phyloP scores from a whole-genome alignment of 2,329 filamentous ascomycete species.

The Hypomyces perniciosus region DNA sequence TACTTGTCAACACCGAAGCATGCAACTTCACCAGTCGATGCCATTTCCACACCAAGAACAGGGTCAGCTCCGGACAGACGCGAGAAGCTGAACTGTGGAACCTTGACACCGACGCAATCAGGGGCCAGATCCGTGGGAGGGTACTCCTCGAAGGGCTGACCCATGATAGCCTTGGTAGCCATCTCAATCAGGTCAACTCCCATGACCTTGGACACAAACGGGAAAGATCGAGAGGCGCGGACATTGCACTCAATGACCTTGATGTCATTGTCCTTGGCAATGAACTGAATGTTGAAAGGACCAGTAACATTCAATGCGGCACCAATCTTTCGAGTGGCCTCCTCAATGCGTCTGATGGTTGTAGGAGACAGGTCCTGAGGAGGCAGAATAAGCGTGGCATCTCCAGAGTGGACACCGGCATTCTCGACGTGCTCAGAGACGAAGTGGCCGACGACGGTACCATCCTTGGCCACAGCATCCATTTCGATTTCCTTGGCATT shows the following conservation, averaged over 20 bases:
- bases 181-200: conserved; percentile 96
- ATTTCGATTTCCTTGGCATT: conserved; percentile 99
- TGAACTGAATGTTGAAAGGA: conserved; percentile 98
- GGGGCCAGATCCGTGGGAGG: conserved; percentile 68
- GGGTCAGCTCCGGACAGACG: conserved; percentile 93
- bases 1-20: conserved; percentile 95
- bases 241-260: conserved; percentile 99
- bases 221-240: conserved; percentile 90
- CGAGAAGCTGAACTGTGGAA: conserved; percentile 98
- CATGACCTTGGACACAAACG: conserved; percentile 98
- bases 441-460: conserved; percentile 88
- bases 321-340: conserved; percentile 92
- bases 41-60: conserved; percentile 97
- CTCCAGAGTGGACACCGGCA: conserved; percentile 95
- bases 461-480: conserved; percentile 91
- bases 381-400: conserved; percentile 90
- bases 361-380: conserved; percentile 88
- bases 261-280: conserved; percentile 98
- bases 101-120: conserved; percentile 91
- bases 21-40: conserved; percentile 95
- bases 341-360: conserved; percentile 85
- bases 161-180: conserved; percentile 96
- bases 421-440: conserved; percentile 99
- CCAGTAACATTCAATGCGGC: conserved; percentile 92
- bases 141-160: conserved; percentile 74